Conservation (phyloP, 1,139 yeast species). For the Geotrichum carabidarum region DNA sequence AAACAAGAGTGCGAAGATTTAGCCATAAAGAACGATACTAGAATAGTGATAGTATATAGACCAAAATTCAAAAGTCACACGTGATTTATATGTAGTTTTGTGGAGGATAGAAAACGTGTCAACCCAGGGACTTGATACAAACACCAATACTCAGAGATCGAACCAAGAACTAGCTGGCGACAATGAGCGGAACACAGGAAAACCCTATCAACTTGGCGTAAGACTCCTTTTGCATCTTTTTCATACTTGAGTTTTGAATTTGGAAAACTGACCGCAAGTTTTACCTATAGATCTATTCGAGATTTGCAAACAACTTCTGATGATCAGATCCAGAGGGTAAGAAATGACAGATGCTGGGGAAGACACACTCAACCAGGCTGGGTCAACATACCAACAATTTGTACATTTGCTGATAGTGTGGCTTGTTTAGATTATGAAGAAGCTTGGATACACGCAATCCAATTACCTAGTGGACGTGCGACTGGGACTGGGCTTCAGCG, state of each 20-base stretch:
- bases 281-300: conserved; percentile 27
- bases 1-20: neutral
- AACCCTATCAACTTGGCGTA: conserved; percentile 17
- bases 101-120: neutral
- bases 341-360: neutral
- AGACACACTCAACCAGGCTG: neutral
- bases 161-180: neutral
- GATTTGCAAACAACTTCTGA: conserved; percentile 37
- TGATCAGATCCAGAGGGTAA: conserved; percentile 34
- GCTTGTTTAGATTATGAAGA: conserved; percentile 41
- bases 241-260: neutral
- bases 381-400: conserved; percentile 3
- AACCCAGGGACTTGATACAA: neutral
- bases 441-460: conserved; percentile 60
- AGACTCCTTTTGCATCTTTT: neutral
- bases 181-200: conserved; percentile 18
- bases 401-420: neutral
- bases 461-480: conserved; percentile 56
- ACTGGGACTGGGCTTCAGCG: conserved; percentile 61
- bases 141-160: neutral
- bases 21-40: neutral
- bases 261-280: neutral
- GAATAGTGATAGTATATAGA: neutral
- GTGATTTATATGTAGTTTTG: neutral
- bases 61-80: neutral